Evolutionary conservation across 352 stramenopile species (phyloP).

Genomic region (Ochromonadaceae sp.): DNA sequence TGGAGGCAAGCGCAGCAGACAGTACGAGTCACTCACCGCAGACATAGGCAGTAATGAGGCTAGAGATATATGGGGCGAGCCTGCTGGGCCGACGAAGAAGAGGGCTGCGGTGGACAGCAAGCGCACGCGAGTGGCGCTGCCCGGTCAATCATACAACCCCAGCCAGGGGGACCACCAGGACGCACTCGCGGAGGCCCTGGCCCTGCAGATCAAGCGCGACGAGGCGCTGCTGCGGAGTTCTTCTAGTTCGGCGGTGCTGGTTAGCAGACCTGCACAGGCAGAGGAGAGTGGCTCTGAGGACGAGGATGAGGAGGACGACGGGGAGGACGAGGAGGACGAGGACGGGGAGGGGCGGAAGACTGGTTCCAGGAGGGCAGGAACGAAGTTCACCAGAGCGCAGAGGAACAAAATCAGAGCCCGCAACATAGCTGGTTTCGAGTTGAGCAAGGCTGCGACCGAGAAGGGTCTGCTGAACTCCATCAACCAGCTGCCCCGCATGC

Average conservation of each 20-base stretch:
- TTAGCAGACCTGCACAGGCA: no score
- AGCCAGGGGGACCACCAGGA: not conserved
- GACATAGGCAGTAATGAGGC: not conserved
- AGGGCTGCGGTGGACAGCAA: not conserved
- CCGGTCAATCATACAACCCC: not conserved
- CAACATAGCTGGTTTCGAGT: not conserved
- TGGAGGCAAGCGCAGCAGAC: no score
- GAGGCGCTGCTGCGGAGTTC: no score
- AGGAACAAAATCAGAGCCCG: not conserved
- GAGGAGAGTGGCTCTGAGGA: no score
- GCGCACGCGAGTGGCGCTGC: not conserved
- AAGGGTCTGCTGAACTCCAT: not conserved
- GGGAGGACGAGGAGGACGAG: no score
- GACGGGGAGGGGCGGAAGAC: no score
- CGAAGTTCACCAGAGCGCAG: not conserved
- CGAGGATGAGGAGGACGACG: no score
- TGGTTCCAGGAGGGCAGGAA: not conserved
- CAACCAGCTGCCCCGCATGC: not conserved
- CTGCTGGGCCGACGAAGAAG: not conserved
- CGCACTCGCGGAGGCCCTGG: not conserved
- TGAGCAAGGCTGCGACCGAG: not conserved
- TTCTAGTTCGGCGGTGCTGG: no score
- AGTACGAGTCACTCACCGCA: no score
- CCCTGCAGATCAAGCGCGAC: not conserved
- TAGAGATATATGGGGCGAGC: not conserved